Conservation (phyloP, 805 yeast genomes). For the Nakazawaea laoshanensis region DNA sequence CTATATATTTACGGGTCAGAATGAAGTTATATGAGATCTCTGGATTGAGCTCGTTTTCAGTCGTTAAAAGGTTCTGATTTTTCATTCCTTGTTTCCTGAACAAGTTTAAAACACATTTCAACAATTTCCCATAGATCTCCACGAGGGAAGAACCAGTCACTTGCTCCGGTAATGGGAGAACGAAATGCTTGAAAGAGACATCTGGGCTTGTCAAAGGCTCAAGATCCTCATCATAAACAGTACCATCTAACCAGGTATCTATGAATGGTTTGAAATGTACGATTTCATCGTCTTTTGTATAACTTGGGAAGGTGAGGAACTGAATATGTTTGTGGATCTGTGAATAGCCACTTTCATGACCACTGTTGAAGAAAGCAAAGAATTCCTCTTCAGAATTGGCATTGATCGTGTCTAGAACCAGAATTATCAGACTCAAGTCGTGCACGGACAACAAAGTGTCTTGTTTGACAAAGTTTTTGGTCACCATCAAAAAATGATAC, state of each 20-base stretch:
- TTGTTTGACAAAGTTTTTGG: slow-evolving; percentile 69
- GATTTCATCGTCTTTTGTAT: slow-evolving; percentile 42
- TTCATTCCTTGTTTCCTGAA: slow-evolving; percentile 16
- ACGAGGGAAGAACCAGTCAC: slow-evolving; percentile 41
- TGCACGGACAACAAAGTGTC: slow-evolving; percentile 59
- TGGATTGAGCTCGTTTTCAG: slow-evolving; percentile 16
- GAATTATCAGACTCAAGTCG: slow-evolving; percentile 55
- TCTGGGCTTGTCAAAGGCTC: slow-evolving; percentile 53
- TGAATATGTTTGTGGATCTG: slow-evolving; percentile 92
- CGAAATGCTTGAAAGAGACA: slow-evolving; percentile 75
- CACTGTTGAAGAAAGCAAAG: slow-evolving; percentile 85
- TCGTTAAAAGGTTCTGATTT: slow-evolving; percentile 36
- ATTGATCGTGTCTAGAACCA: slow-evolving; percentile 45
- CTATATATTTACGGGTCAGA: slow-evolving; percentile 75
- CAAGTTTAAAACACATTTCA: slow-evolving; percentile 63
- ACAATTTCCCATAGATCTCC: slow-evolving; percentile 58
- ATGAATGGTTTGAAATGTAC: slow-evolving; percentile 2
- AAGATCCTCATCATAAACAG: neutral
- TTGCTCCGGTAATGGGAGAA: slow-evolving; percentile 46
- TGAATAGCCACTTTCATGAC: slow-evolving; percentile 87
- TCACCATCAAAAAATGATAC: slow-evolving; percentile 71
- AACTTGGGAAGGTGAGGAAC: slow-evolving; percentile 56
- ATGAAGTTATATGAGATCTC: slow-evolving; percentile 66
- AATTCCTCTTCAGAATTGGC: slow-evolving; percentile 28
- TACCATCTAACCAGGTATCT: slow-evolving; percentile 1